These are phyloP conservation scores for Apophysomyces trapeziformis DNA, from an alignment of 371 early-diverging fungal genomes.

Conservation along the genomic window DNA sequence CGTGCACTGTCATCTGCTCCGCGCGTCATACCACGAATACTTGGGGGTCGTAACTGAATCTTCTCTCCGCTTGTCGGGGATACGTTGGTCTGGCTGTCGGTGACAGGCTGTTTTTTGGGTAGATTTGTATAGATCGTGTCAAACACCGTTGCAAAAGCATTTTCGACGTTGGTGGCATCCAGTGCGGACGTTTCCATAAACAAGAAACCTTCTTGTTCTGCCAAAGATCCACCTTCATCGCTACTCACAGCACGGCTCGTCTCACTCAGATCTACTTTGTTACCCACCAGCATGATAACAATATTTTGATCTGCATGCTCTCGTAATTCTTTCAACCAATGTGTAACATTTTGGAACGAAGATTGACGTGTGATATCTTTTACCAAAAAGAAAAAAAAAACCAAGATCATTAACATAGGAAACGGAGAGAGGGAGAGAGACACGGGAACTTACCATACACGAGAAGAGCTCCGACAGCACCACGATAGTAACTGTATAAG, in stretches of 20 bases:
- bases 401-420: background rate
- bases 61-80: slow-evolving; percentile 42
- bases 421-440: slow-evolving; percentile 1
- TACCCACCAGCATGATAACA: slow-evolving; percentile 98
- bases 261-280: slow-evolving; percentile 97
- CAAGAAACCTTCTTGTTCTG: slow-evolving; percentile 81
- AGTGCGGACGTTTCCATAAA: slow-evolving; percentile 96
- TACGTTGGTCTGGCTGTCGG: slow-evolving; percentile 12
- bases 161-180: slow-evolving; percentile 89
- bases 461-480: slow-evolving; percentile 46
- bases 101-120: slow-evolving; percentile 39
- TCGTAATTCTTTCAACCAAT: slow-evolving; percentile 98
- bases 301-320: slow-evolving; percentile 93
- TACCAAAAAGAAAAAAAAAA: background rate
- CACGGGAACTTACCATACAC: slow-evolving; percentile 41
- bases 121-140: slow-evolving; percentile 46
- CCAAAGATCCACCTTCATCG: slow-evolving; percentile 91
- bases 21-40: slow-evolving; percentile 35
- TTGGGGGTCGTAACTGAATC: slow-evolving; percentile 53
- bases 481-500: slow-evolving; percentile 37
- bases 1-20: background rate
- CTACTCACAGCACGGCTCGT: slow-evolving; percentile 77
- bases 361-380: slow-evolving; percentile 96
- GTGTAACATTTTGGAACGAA: slow-evolving; percentile 89
- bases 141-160: slow-evolving; percentile 58